A percentile compares a stretch with the other conserved stretches of the same genome.
Evolutionary conservation across 148 eudicot species (phyloP).

Genomic region (Amaranthus cruentus): DNA sequence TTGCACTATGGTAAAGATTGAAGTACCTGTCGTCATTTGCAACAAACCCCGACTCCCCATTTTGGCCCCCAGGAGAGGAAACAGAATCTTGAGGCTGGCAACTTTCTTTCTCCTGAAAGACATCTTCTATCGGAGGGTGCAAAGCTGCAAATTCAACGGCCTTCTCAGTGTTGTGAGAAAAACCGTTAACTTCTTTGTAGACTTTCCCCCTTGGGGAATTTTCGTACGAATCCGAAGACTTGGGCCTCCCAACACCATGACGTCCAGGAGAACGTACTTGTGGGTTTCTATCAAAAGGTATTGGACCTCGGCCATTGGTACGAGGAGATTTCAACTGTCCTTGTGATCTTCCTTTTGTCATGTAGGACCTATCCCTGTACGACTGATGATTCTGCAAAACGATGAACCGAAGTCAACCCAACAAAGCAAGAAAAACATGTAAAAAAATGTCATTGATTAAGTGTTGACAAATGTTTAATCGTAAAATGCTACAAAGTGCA

Average conservation of each 20-base stretch:
- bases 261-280: conserved; percentile 34
- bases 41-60: conserved; percentile 25
- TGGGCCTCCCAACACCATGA: conserved; percentile 28
- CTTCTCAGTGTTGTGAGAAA: conserved; percentile 29
- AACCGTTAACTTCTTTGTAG: conserved; percentile 34
- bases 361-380: conserved; percentile 37
- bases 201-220: conserved; percentile 38
- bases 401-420: conserved; percentile 7
- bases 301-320: conserved; percentile 39
- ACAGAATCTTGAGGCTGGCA: conserved; percentile 23
- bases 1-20: not conserved
- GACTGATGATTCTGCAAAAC: conserved; percentile 53
- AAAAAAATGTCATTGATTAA: not conserved
- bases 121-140: conserved; percentile 15
- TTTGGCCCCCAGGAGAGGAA: conserved; percentile 26
- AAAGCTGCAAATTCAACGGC: conserved; percentile 27
- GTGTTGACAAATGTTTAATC: not conserved
- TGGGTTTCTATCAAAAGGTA: conserved; percentile 27
- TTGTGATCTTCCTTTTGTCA: conserved; percentile 42
- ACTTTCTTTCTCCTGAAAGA: conserved; percentile 28
- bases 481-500: too few relatives aligned
- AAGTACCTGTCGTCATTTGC: conserved; percentile 30
- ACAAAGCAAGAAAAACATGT: not conserved
- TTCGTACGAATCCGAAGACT: conserved; percentile 23
- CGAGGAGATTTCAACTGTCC: conserved; percentile 49